A percentile compares a stretch with the other conserved stretches of the same genome.
These are phyloP conservation scores for Nitzschia sp. DNA, from an alignment of 108 stramenopile genomes.

Conservation along the genomic window DNA sequence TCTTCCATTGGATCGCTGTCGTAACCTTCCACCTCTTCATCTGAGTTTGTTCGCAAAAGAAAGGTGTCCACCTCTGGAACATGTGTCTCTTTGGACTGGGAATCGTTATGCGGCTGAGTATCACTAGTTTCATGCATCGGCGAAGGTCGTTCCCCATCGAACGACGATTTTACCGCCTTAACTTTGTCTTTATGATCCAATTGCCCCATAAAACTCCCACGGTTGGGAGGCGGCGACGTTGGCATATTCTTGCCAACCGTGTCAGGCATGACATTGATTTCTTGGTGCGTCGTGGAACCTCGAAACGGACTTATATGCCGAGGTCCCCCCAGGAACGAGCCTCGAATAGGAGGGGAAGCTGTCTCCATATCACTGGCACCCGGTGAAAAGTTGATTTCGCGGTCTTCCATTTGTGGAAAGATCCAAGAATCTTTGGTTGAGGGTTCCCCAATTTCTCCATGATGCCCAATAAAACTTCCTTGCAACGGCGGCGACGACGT, in stretches of 20 bases:
- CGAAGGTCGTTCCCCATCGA: background rate
- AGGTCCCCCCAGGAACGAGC: background rate
- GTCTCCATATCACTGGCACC: constrained; percentile 4
- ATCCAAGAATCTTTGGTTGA: background rate
- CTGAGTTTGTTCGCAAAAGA: background rate
- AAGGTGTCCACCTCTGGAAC: background rate
- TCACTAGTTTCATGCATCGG: background rate
- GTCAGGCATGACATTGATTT: constrained; percentile 7
- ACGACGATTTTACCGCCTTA: background rate
- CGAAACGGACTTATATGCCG: background rate
- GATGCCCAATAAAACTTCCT: background rate
- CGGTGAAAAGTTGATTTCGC: constrained; percentile 10
- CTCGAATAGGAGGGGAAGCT: background rate
- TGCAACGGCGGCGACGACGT: background rate
- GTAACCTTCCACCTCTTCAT: background rate
- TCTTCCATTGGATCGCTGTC: background rate
- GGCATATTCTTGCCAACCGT: background rate
- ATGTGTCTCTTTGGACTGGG: too few species aligned
- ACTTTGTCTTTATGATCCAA: too few species aligned
- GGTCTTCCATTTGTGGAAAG: background rate
- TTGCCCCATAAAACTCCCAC: background rate
- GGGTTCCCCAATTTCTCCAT: background rate
- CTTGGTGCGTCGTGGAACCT: background rate
- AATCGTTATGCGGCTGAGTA: background rate
- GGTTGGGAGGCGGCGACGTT: background rate